Conservation (phyloP, 768 basidiomycete species). For the Pleurotus ostreatus region DNA sequence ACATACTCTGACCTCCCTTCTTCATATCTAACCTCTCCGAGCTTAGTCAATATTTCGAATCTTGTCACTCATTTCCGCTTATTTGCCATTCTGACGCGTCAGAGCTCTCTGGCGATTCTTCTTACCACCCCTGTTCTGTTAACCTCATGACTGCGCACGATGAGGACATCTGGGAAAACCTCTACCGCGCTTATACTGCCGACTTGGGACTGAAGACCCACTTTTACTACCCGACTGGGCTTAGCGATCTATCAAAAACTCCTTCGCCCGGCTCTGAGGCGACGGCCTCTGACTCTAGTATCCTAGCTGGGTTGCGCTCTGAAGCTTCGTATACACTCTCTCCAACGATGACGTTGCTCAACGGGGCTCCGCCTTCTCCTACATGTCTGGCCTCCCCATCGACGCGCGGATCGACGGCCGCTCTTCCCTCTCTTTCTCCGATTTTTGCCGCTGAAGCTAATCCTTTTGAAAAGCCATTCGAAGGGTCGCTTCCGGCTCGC, state of each 20-base stretch:
- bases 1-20: not conserved
- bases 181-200: not conserved
- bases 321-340: not conserved
- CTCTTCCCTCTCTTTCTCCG: not conserved
- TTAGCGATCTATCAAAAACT: not conserved
- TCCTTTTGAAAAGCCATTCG: slow-evolving; percentile 4
- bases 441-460: not conserved
- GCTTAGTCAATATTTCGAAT: slow-evolving; percentile 7
- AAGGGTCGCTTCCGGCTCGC: not conserved
- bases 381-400: not conserved
- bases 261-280: not conserved
- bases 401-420: not conserved
- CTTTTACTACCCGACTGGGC: slow-evolving; percentile 5
- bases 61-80: slow-evolving; percentile 5
- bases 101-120: not conserved
- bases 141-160: not conserved
- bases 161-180: slow-evolving; percentile 1
- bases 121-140: not conserved
- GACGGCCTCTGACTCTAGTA: not conserved
- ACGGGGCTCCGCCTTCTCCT: slow-evolving; percentile 2
- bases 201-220: not conserved
- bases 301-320: not conserved
- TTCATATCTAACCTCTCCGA: not conserved
- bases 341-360: slow-evolving; percentile 1
- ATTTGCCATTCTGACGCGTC: slow-evolving; percentile 2